A percentile compares a stretch with the other conserved stretches of the same genome.
Evolutionary conservation across 805 yeast genomes (phyloP).

Genomic region (Kluyveromyces aestuarii): DNA sequence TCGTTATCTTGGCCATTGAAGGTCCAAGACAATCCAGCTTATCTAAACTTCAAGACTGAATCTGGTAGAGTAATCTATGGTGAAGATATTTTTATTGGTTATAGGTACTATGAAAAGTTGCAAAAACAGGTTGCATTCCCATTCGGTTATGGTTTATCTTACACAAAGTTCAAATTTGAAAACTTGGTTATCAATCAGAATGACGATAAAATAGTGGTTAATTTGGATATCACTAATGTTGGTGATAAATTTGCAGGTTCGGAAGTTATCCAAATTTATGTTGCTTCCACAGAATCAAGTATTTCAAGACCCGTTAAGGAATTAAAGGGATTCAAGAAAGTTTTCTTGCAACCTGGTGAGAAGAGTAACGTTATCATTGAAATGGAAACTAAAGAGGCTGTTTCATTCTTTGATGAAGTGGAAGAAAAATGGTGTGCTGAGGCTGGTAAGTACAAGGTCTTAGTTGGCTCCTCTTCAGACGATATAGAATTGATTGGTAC

Average conservation of each 20-base stretch:
- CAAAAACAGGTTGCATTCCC: constrained; percentile 44
- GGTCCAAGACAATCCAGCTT: constrained; percentile 48
- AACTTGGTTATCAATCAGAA: constrained; percentile 29
- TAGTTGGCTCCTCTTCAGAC: constrained; percentile 35
- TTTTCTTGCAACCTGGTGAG: constrained; percentile 37
- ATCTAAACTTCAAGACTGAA: constrained; percentile 40
- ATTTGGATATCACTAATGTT: constrained; percentile 38
- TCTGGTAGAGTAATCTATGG: constrained; percentile 51
- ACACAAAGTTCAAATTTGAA: constrained; percentile 39
- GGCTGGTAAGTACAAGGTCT: constrained; percentile 40
- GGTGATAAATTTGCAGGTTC: constrained; percentile 39
- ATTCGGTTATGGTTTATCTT: constrained; percentile 57
- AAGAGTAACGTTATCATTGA: constrained; percentile 29
- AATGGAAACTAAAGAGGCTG: constrained; percentile 39
- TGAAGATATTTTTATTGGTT: constrained; percentile 59
- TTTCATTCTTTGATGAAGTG: constrained; percentile 46
- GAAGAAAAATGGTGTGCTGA: constrained; percentile 42
- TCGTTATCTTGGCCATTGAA: constrained; percentile 46
- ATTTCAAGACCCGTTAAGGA: constrained; percentile 48
- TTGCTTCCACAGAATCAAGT: constrained; percentile 29
- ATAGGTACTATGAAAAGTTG: constrained; percentile 48
- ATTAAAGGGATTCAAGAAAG: constrained; percentile 49
- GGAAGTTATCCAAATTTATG: constrained; percentile 49
- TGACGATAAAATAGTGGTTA: constrained; percentile 17
- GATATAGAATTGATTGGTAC: constrained; percentile 18